Evolutionary conservation across 1,284 basidiomycete genomes (phyloP).

Genomic region (Volvariella volvacea): DNA sequence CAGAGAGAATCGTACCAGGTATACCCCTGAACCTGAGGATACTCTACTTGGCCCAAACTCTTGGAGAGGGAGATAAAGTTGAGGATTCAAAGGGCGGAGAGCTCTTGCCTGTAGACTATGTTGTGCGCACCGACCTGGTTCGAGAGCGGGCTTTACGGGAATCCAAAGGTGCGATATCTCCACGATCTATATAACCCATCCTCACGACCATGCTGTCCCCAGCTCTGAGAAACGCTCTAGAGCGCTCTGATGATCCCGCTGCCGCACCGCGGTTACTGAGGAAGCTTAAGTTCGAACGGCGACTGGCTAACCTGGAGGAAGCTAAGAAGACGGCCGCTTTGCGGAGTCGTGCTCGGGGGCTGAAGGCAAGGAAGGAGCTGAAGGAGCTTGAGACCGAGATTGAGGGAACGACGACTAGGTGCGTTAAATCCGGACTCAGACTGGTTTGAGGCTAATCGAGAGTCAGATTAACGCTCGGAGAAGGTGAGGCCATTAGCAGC

Average conservation of each 20-base stretch:
- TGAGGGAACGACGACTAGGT: conserved; percentile 10
- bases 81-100: not conserved
- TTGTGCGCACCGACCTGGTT: conserved; percentile 25
- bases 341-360: conserved; percentile 55
- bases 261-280: conserved; percentile 20
- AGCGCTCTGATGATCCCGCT: conserved; percentile 12
- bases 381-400: conserved; percentile 37
- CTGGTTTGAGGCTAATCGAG: no score
- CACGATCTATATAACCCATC: conserved; percentile 15
- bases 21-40: conserved; percentile 44
- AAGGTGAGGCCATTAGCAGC: not conserved
- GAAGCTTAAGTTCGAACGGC: conserved; percentile 19
- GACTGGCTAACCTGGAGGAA: conserved; percentile 27
- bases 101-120: conserved; percentile 15
- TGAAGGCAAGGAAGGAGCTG: conserved; percentile 50
- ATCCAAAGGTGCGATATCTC: conserved; percentile 13
- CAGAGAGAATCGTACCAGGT: conserved; percentile 42
- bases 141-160: conserved; percentile 22
- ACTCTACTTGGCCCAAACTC: conserved; percentile 41
- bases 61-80: conserved; percentile 18
- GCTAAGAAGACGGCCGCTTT: conserved; percentile 49
- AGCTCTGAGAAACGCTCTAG: not conserved
- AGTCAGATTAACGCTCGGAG: not conserved
- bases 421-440: not conserved
- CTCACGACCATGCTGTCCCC: not conserved